These are phyloP conservation scores for Claviceps digitariae DNA, from an alignment of 2,329 filamentous ascomycete genomes.

Conservation along the genomic window DNA sequence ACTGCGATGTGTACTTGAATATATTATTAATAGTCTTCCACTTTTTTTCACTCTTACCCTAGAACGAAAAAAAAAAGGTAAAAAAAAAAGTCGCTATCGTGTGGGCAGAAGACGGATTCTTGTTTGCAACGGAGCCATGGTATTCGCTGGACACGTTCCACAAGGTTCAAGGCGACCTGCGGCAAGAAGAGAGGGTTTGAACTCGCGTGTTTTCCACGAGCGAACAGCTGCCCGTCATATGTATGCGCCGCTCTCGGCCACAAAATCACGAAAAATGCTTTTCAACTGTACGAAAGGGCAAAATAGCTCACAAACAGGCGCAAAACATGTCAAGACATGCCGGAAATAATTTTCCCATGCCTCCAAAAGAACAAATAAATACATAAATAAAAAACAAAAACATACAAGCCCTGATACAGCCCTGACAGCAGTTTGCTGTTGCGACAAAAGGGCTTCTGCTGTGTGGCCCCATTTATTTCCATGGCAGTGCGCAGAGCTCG, in stretches of 20 bases:
- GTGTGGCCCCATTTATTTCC: background rate
- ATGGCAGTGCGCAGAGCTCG: conserved; percentile 1
- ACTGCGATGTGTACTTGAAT: too few relatives aligned
- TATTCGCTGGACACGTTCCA: background rate
- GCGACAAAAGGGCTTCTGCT: background rate
- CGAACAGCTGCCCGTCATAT: background rate
- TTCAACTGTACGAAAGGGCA: background rate
- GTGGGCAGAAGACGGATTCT: background rate
- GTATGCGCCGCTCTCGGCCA: background rate
- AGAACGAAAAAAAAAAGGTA: background rate
- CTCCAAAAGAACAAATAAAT: too few relatives aligned
- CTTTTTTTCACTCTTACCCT: background rate
- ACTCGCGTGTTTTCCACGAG: background rate
- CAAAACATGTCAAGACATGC: background rate
- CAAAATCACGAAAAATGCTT: background rate
- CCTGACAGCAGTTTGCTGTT: background rate
- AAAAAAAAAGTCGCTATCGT: too few relatives aligned
- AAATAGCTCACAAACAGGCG: background rate
- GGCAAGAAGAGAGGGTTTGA: too few relatives aligned
- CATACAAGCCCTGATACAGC: background rate
- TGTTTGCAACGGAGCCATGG: background rate
- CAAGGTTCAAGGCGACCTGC: background rate
- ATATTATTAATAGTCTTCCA: too few relatives aligned
- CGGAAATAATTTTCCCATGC: too few relatives aligned
- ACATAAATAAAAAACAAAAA: background rate